Conservation (phyloP, 305 asterid genomes). For the Rubia balearica region DNA sequence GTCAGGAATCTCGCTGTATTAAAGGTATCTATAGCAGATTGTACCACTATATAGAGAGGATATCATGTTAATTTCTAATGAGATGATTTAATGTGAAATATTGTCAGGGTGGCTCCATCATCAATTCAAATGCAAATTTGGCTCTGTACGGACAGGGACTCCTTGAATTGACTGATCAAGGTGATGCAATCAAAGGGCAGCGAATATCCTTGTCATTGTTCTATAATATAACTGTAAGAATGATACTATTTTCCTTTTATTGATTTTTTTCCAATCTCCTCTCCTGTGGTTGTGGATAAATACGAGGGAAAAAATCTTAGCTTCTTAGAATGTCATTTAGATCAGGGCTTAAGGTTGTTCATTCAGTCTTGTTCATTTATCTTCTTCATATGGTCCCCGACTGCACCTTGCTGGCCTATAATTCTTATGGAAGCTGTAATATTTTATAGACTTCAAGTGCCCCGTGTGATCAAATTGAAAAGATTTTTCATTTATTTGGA, state of each 20-base stretch:
- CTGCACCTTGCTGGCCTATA: not conserved
- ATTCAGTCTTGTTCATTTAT: not conserved
- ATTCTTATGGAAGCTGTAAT: not conserved
- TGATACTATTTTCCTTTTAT: not conserved
- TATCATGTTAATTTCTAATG: slow-evolving; percentile 1
- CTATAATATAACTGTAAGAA: slow-evolving; percentile 84
- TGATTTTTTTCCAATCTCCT: not conserved
- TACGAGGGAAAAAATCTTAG: not conserved
- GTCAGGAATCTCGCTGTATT: slow-evolving; percentile 96
- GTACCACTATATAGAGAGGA: not conserved
- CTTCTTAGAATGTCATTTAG: not conserved
- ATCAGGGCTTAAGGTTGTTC: not conserved
- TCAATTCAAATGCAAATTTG: slow-evolving; percentile 84
- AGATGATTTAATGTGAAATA: slow-evolving; percentile 1
- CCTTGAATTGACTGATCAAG: slow-evolving; percentile 68
- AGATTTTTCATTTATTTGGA: not conserved
- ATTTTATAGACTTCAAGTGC: not conserved
- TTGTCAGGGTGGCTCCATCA: slow-evolving; percentile 77
- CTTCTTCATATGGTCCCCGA: not conserved
- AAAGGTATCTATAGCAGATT: slow-evolving; percentile 41
- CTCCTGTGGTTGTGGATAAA: not conserved
- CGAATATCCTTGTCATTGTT: slow-evolving; percentile 80
- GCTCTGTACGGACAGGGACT: slow-evolving; percentile 90
- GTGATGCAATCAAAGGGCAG: slow-evolving; percentile 93
- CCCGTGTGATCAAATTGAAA: not conserved